phyloP scores from a whole-genome alignment of 768 basidiomycete genomes.

The Tylopilus sp. region DNA sequence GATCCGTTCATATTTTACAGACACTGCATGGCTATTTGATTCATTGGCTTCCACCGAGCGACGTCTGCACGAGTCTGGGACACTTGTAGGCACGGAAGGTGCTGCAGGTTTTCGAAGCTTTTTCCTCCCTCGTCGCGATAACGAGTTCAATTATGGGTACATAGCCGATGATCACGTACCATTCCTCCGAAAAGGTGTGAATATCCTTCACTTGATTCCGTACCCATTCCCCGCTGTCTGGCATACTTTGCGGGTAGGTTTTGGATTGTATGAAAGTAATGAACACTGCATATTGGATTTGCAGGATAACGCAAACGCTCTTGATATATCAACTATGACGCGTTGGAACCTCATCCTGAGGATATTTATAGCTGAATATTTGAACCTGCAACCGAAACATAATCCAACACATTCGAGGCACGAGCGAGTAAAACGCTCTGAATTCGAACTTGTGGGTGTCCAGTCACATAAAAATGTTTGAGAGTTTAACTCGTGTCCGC shows the following conservation, averaged over 20 bases:
- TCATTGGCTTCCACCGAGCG: conserved; percentile 68
- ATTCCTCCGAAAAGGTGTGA: conserved; percentile 80
- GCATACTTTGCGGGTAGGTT: conserved; percentile 72
- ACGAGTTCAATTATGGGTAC: conserved; percentile 45
- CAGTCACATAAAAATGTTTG: not conserved
- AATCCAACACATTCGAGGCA: conserved; percentile 26
- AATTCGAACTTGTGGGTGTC: conserved; percentile 47
- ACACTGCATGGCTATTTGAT: conserved; percentile 94
- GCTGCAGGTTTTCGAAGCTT: conserved; percentile 53
- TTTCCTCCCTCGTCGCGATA: conserved; percentile 51
- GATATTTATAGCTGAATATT: conserved; percentile 88
- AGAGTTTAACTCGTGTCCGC: conserved; percentile 3
- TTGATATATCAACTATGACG: conserved; percentile 82
- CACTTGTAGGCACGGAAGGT: conserved; percentile 50
- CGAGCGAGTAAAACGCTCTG: conserved; percentile 34
- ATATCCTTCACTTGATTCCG: conserved; percentile 85
- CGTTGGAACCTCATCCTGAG: conserved; percentile 88
- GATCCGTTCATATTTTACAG: conserved; percentile 77
- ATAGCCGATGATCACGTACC: conserved; percentile 95
- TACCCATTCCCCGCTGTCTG: conserved; percentile 88
- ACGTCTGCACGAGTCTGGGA: conserved; percentile 61
- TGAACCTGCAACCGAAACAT: conserved; percentile 58
- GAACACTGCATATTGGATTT: conserved; percentile 4
- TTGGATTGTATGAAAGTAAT: not conserved
- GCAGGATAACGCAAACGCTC: conserved; percentile 85